These are phyloP conservation scores for Fusarium sp. DNA, from an alignment of 2,329 filamentous ascomycete species.

Conservation along the genomic window DNA sequence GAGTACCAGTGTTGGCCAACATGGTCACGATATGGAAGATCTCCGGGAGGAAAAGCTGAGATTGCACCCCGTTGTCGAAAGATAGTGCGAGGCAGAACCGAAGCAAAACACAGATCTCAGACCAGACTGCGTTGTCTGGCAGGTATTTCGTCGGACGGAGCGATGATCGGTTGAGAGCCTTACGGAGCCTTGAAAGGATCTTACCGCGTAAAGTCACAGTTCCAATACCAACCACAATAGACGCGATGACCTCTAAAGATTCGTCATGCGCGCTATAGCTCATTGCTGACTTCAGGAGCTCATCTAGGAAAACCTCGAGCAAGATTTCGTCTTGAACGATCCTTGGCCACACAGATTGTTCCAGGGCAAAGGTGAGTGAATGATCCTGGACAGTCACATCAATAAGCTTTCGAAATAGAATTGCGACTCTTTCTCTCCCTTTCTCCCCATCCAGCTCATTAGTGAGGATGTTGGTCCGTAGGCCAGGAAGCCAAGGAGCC, in stretches of 20 bases:
- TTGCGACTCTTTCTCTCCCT: constrained; percentile 70
- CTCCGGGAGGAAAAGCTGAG: constrained; percentile 74
- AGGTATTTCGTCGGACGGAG: constrained; percentile 72
- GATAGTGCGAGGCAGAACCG: constrained; percentile 74
- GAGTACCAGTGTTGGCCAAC: constrained; percentile 71
- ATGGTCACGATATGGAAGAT: constrained; percentile 77
- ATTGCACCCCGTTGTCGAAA: constrained; percentile 73
- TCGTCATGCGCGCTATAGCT: constrained; percentile 67
- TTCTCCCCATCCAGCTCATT: constrained; percentile 72
- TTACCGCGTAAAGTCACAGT: constrained; percentile 73
- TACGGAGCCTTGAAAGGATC: constrained; percentile 71
- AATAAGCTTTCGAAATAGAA: constrained; percentile 72
- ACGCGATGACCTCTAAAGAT: constrained; percentile 68
- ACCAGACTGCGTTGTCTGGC: constrained; percentile 74
- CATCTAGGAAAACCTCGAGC: constrained; percentile 73
- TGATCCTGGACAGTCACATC: constrained; percentile 71
- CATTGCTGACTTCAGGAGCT: constrained; percentile 71
- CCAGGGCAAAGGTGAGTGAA: constrained; percentile 66
- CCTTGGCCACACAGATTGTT: constrained; percentile 72
- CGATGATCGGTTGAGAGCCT: constrained; percentile 73
- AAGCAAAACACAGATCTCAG: constrained; percentile 74
- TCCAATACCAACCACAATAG: constrained; percentile 70
- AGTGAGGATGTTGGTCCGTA: constrained; percentile 68
- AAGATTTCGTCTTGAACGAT: constrained; percentile 73
- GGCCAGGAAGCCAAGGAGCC: constrained; percentile 72